These are phyloP conservation scores for Podila minutissima DNA, from an alignment of 192 early-diverging fungal species.

Conservation along the genomic window DNA sequence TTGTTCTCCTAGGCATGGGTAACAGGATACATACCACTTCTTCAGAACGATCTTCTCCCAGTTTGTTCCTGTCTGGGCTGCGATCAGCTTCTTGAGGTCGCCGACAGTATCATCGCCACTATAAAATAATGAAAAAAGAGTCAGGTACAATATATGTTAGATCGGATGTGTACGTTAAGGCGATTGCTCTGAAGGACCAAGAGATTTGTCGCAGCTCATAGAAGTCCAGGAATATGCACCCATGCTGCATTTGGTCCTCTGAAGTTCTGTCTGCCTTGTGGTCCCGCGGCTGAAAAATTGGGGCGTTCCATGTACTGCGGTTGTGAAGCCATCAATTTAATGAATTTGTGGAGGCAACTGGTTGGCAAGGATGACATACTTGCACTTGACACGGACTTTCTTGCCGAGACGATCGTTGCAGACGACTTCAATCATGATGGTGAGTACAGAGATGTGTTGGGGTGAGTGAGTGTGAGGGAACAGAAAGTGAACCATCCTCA, in stretches of 20 bases:
- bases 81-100: conserved; percentile 87
- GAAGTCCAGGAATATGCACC: too few relatives aligned
- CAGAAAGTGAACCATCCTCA: background rate
- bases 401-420: conserved; percentile 92
- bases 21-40: conserved; percentile 70
- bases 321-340: too few relatives aligned
- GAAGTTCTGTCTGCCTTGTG: too few relatives aligned
- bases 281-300: too few relatives aligned
- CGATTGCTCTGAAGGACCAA: too few relatives aligned
- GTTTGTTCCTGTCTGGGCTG: conserved; percentile 91
- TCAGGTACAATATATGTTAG: background rate
- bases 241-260: too few relatives aligned
- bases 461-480: background rate
- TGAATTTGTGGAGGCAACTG: too few relatives aligned
- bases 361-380: conserved; percentile 55
- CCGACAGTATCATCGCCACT: conserved; percentile 85
- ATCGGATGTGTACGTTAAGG: too few relatives aligned
- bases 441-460: background rate
- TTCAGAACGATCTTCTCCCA: conserved; percentile 90
- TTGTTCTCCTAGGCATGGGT: background rate
- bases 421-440: conserved; percentile 72
- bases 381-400: conserved; percentile 90
- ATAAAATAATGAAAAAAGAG: conserved; percentile 3
- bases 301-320: too few relatives aligned
- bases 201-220: too few relatives aligned